Evolutionary conservation across 2,329 filamentous ascomycete genomes (phyloP).

Genomic region (Dichotomopilus funicola): DNA sequence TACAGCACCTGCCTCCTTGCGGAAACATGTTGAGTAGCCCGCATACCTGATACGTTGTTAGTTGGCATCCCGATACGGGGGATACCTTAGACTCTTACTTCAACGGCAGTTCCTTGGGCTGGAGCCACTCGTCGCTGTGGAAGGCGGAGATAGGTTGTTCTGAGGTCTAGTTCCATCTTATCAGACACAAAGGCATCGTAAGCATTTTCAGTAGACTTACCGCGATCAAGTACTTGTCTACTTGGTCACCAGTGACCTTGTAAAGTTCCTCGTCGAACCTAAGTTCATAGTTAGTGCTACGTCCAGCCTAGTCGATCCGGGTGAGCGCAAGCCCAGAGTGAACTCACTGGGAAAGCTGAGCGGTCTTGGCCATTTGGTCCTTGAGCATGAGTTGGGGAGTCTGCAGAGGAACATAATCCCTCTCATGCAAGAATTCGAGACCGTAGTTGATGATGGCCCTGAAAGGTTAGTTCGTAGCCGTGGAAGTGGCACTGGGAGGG

Average conservation of each 20-base stretch:
- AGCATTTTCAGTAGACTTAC: conserved; percentile 10
- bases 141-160: conserved; percentile 93
- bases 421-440: conserved; percentile 75
- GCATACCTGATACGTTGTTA: conserved; percentile 50
- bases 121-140: conserved; percentile 90
- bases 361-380: conserved; percentile 96
- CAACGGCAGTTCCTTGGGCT: conserved; percentile 77
- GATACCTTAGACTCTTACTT: conserved; percentile 32
- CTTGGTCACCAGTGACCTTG: conserved; percentile 85
- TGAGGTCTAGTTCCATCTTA: conserved; percentile 45
- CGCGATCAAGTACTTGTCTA: conserved; percentile 74
- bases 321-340: background rate
- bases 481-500: background rate
- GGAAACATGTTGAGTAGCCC: conserved; percentile 91
- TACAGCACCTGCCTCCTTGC: conserved; percentile 73
- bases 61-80: background rate
- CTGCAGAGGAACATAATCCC: conserved; percentile 76
- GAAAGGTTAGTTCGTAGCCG: conserved; percentile 16
- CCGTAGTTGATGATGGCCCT: conserved; percentile 94
- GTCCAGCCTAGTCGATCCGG: background rate
- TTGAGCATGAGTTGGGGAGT: conserved; percentile 92
- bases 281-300: background rate
- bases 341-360: conserved; percentile 73
- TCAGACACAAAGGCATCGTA: background rate
- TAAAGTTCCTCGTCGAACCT: conserved; percentile 93